These are phyloP conservation scores for Emergomyces pasteurianus DNA, from an alignment of 2,329 filamentous ascomycete genomes.

Conservation along the genomic window DNA sequence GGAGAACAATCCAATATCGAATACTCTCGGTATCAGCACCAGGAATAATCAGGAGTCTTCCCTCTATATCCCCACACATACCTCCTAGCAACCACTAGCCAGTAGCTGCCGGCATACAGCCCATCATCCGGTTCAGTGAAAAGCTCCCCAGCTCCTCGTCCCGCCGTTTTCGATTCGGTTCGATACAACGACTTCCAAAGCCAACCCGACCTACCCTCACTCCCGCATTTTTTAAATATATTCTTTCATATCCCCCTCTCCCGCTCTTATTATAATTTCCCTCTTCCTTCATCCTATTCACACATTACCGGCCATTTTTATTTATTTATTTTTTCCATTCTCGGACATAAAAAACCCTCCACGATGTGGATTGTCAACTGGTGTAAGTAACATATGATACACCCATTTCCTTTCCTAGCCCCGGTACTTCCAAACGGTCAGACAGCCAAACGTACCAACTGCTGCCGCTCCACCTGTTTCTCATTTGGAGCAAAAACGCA, in stretches of 20 bases:
- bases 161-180: not conserved
- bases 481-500: too few relatives aligned
- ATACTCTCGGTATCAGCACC: not conserved
- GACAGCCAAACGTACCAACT: too few relatives aligned
- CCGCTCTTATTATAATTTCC: too few relatives aligned
- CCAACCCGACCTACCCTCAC: not conserved
- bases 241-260: not conserved
- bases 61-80: not conserved
- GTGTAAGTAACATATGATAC: slow-evolving; percentile 50
- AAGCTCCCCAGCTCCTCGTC: not conserved
- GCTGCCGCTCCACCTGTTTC: too few relatives aligned
- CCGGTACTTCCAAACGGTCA: too few relatives aligned
- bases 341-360: slow-evolving; percentile 9
- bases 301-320: not conserved
- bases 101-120: not conserved
- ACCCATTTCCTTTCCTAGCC: not conserved
- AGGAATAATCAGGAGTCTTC: not conserved
- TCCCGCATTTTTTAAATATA: not conserved
- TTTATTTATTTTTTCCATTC: not conserved
- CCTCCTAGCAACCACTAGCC: not conserved
- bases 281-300: not conserved
- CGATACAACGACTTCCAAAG: not conserved
- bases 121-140: not conserved
- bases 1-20: not conserved
- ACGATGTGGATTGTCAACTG: slow-evolving; percentile 91